Conservation (phyloP, 2,329 filamentous ascomycete genomes). For the Tolypocladium nubicola region DNA sequence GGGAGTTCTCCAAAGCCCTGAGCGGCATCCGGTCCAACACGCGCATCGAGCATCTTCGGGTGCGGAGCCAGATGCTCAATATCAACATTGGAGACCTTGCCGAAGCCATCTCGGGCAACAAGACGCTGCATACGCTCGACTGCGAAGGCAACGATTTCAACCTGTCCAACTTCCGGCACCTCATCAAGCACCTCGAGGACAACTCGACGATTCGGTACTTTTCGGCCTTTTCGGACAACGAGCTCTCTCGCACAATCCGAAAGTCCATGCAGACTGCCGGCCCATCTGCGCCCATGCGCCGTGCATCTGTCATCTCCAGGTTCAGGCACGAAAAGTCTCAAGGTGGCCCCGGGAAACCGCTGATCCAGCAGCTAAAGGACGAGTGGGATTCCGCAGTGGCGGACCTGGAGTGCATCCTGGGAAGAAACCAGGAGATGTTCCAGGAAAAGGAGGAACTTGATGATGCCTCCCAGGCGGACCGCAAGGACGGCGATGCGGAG, state of each 20-base stretch:
- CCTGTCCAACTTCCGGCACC: slow-evolving; percentile 36
- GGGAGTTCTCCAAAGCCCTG: slow-evolving; percentile 40
- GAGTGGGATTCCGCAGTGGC: slow-evolving; percentile 27
- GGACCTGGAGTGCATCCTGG: slow-evolving; percentile 21
- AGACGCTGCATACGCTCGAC: slow-evolving; percentile 39
- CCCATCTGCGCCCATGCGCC: slow-evolving; percentile 15
- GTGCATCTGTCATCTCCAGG: slow-evolving; percentile 22
- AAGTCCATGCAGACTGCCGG: slow-evolving; percentile 20
- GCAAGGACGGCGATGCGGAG: slow-evolving; percentile 12
- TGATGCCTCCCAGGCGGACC: slow-evolving; percentile 7
- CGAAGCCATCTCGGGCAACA: slow-evolving; percentile 36
- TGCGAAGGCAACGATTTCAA: slow-evolving; percentile 45
- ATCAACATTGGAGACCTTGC: slow-evolving; percentile 43
- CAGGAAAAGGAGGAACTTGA: slow-evolving; percentile 8
- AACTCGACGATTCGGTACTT: slow-evolving; percentile 34
- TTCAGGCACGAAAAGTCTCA: slow-evolving; percentile 20
- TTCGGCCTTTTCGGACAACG: slow-evolving; percentile 26
- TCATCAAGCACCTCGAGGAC: slow-evolving; percentile 31
- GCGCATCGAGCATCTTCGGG: slow-evolving; percentile 37
- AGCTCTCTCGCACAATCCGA: slow-evolving; percentile 23
- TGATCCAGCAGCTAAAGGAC: slow-evolving; percentile 25
- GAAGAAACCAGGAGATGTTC: slow-evolving; percentile 21
- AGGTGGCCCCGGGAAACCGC: slow-evolving; percentile 16
- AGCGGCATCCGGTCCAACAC: slow-evolving; percentile 33
- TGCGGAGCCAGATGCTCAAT: slow-evolving; percentile 46